Percentiles rank a stretch among this genome's conserved stretches.
Evolutionary conservation across 179 eudicot species (phyloP).

Genomic region (Monotropa hypopitys): DNA sequence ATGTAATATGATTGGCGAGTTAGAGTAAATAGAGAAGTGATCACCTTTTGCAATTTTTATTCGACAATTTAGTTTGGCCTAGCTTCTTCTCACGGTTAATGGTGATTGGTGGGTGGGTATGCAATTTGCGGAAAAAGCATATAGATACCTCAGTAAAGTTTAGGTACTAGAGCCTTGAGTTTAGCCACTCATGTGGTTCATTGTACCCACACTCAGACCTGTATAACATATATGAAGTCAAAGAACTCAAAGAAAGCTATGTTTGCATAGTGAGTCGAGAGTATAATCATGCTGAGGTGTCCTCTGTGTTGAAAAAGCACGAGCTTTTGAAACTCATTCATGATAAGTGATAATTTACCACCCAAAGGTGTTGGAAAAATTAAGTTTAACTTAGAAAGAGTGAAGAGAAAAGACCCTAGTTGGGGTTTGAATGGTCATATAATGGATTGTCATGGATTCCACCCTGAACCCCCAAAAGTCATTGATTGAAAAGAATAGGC

Average conservation of each 20-base stretch:
- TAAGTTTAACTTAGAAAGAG: neutral
- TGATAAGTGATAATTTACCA: neutral
- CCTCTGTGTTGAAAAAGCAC: neutral
- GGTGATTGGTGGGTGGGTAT: no score
- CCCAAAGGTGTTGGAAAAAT: neutral
- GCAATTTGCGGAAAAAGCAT: neutral
- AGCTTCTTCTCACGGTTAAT: neutral
- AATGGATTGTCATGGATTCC: slow-evolving; percentile 2
- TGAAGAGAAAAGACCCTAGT: neutral
- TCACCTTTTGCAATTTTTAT: neutral
- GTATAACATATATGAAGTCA: neutral
- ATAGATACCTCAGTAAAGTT: neutral
- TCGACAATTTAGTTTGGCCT: neutral
- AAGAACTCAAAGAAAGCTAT: neutral
- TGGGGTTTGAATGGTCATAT: neutral
- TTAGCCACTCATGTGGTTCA: neutral
- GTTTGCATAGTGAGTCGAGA: neutral
- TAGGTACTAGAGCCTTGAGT: neutral
- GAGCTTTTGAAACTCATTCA: neutral
- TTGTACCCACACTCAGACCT: neutral
- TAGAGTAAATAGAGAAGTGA: neutral
- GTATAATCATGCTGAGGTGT: neutral
- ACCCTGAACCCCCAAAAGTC: neutral
- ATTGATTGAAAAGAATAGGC: neutral
- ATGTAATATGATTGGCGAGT: neutral